Conservation (phyloP, 2,329 filamentous ascomycete genomes). For the Mycogone perniciosa region DNA sequence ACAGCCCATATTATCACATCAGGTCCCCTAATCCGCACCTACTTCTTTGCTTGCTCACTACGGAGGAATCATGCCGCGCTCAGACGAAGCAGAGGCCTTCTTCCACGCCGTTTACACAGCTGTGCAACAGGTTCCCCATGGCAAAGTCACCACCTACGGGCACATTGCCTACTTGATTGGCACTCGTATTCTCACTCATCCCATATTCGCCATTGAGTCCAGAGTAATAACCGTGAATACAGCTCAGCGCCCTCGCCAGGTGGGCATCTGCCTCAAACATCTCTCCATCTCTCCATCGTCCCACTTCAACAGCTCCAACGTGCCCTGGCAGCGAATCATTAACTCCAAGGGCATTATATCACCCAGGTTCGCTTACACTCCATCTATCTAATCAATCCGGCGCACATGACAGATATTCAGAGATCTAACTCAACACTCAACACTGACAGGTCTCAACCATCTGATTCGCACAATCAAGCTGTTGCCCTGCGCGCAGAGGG, state of each 20-base stretch:
- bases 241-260: conserved; percentile 74
- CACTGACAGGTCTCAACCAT: conserved; percentile 39
- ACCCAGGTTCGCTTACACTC: conserved; percentile 51
- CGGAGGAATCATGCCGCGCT: conserved; percentile 51
- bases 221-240: neutral
- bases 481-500: conserved; percentile 45
- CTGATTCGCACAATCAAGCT: conserved; percentile 45
- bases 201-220: neutral
- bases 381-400: neutral
- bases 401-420: neutral
- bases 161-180: conserved; percentile 69
- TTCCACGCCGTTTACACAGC: conserved; percentile 74
- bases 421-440: neutral
- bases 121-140: conserved; percentile 75
- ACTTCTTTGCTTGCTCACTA: no score
- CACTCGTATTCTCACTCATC: conserved; percentile 48
- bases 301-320: conserved; percentile 66
- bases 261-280: conserved; percentile 85
- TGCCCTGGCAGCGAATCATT: conserved; percentile 93
- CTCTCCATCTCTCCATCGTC: conserved; percentile 51
- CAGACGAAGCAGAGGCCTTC: conserved; percentile 69
- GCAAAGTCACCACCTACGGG: conserved; percentile 82
- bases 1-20: no score
- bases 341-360: conserved; percentile 83
- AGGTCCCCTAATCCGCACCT: no score